Evolutionary conservation across 805 yeast genomes (phyloP), one percentile per base, ranked within the genome.

Genomic region (Saccharomycopsis guyanensis): DNA sequence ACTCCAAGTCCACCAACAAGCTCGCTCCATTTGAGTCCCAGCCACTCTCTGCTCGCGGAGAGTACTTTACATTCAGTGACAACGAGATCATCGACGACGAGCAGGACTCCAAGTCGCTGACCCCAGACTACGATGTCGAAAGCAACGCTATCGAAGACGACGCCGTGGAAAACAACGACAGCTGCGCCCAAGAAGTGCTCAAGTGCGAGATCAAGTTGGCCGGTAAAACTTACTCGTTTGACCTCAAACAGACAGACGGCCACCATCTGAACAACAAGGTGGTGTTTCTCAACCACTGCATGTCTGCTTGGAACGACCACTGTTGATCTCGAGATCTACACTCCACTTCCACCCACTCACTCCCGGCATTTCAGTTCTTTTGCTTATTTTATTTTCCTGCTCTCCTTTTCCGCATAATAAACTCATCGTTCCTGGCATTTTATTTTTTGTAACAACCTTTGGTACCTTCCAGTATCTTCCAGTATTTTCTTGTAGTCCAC

Each of bases 21-120:
- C 27, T 47, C 5, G 51, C 51, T 24, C 51, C 51, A 10, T 32
- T 27, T 16, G 47, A 40, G 22, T 43, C 48, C 18, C 51, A 47
- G 37, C 51, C 51, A n/a, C 15, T 23, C 16, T 43, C 47, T 18
- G 43, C 48, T 15, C 15, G 51, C 19, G n/a, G 35, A 1, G 48
- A 47, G 22, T 43, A 43, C 24, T 47, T 47, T 19, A 15, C 27
- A n/a, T 20, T 47, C 27, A 43, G 39, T 20, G 47, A 37, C 27
- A 22, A 23, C 16, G 42, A 46, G 15, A 12, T 40, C 27, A 27
- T 31, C 13, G 47, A 38, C 35, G 45, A 38, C 3, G 48, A 24
- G 12, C 25, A 41, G 18, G 47, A 38, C 18, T 18, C 22, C 13
- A n/a, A n/a, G n/a, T n/a, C n/a, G n/a, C n/a, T n/a, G n/a, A n/a